Evolutionary conservation across 768 basidiomycete species (phyloP).

Genomic region (Phaffia australis): DNA sequence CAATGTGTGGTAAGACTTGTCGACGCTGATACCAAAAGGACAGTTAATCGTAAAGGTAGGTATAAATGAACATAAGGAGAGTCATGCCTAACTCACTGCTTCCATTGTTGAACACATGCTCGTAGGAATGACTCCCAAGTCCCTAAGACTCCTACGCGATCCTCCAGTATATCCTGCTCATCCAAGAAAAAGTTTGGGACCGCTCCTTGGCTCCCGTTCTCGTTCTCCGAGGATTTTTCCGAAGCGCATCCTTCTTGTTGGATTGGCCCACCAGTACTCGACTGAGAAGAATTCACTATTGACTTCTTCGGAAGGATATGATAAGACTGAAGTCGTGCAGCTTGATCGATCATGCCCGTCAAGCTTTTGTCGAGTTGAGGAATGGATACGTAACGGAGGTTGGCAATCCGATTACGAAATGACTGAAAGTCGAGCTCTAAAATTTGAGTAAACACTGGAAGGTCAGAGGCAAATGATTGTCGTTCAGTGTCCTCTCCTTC

Average conservation of each 20-base stretch:
- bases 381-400: slow-evolving; percentile 7
- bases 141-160: not conserved
- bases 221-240: not conserved
- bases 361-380: not conserved
- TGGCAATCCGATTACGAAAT: slow-evolving; percentile 12
- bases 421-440: slow-evolving; percentile 25
- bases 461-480: not conserved
- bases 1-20: slow-evolving; percentile 13
- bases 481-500: not conserved
- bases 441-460: slow-evolving; percentile 21
- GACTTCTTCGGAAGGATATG: not conserved
- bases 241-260: not conserved
- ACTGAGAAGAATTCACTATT: too few relatives aligned
- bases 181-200: slow-evolving; percentile 24
- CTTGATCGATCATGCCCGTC: slow-evolving; percentile 24
- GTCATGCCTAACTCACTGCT: not conserved
- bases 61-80: not conserved
- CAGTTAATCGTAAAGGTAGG: not conserved
- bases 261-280: too few relatives aligned
- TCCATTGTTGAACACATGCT: slow-evolving; percentile 17
- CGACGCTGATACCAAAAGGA: slow-evolving; percentile 1
- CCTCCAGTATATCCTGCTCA: slow-evolving; percentile 23
- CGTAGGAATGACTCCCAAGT: slow-evolving; percentile 1
- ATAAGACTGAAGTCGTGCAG: slow-evolving; percentile 8
- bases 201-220: slow-evolving; percentile 7